Conservation (phyloP, 768 basidiomycete species). For the Daedaleopsis sinensis region DNA sequence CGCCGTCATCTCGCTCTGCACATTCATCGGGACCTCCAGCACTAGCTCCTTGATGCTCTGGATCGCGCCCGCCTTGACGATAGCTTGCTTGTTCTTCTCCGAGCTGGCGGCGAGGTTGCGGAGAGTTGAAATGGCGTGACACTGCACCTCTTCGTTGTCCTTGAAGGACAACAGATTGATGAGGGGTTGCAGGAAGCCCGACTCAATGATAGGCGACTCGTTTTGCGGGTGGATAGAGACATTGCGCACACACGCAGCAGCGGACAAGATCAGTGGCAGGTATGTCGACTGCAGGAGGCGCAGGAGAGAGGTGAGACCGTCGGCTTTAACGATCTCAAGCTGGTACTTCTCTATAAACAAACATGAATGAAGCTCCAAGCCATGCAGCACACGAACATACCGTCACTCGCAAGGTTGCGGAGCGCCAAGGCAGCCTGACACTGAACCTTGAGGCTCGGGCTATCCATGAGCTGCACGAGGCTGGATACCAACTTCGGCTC, state of each 20-base stretch:
- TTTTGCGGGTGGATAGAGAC: conserved; percentile 99
- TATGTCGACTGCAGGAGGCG: conserved; percentile 96
- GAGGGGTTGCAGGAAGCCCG: conserved; percentile 93
- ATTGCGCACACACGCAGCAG: conserved; percentile 98
- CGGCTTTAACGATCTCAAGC: conserved; percentile 95
- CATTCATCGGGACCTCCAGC: conserved; percentile 90
- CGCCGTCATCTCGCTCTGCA: conserved; percentile 99
- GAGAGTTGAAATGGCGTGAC: conserved; percentile 97
- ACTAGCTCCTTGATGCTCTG: conserved; percentile 97
- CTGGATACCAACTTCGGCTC: conserved; percentile 96
- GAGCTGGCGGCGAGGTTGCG: conserved; percentile 96
- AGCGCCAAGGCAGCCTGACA: conserved; percentile 97
- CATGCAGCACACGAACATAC: conserved; percentile 44
- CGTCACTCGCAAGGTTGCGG: conserved; percentile 95
- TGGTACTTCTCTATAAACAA: conserved; percentile 91
- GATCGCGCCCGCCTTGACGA: conserved; percentile 96
- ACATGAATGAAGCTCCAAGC: background rate
- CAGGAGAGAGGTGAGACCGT: conserved; percentile 88
- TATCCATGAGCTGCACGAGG: conserved; percentile 95
- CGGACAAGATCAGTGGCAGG: conserved; percentile 95
- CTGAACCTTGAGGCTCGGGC: conserved; percentile 95
- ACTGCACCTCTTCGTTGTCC: conserved; percentile 99
- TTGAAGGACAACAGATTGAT: conserved; percentile 97
- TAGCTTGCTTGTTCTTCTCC: conserved; percentile 98
- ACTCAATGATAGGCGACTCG: conserved; percentile 99